A percentile compares a stretch with the other conserved stretches of the same genome.
Evolutionary conservation across 495 filamentous ascomycete species (phyloP).

Genomic region (Clavariopsis aquatica): DNA sequence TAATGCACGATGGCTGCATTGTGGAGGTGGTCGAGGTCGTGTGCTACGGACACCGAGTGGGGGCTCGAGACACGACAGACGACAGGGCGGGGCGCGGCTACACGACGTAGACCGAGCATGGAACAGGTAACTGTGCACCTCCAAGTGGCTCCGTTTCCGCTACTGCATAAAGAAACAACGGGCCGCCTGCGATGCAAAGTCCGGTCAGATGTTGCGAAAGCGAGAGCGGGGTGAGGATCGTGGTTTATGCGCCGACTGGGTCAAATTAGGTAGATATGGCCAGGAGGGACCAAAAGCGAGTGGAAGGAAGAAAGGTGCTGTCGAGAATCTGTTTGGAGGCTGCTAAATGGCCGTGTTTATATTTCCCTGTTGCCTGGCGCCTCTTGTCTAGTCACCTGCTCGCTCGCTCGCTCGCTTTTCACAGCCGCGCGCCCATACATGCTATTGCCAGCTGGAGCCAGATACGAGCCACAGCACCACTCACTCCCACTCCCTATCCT

Average conservation of each 20-base stretch:
- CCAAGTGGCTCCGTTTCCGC: neutral
- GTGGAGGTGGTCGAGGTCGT: neutral
- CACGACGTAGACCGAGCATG: neutral
- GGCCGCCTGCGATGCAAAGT: neutral
- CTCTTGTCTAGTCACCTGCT: neutral
- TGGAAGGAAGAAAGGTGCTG: too few relatives aligned
- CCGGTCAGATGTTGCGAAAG: neutral
- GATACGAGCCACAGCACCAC: neutral
- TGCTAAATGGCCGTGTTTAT: too few relatives aligned
- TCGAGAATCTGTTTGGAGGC: too few relatives aligned
- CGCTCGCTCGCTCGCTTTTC: neutral
- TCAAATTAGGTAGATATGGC: neutral
- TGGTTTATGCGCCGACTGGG: neutral
- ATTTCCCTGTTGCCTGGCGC: neutral
- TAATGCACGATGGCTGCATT: neutral
- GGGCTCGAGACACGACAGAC: constrained; percentile 8
- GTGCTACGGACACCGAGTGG: constrained; percentile 27
- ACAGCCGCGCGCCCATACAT: neutral
- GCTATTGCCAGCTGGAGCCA: neutral
- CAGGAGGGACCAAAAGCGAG: neutral
- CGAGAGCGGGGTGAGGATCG: neutral
- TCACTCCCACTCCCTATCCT: neutral
- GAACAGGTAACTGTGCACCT: neutral
- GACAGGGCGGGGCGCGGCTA: neutral
- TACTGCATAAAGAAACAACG: neutral